Evolutionary conservation across 352 stramenopile genomes (phyloP), one percentile per base, ranked within the genome.

Genomic region (Pythium folliculosum): DNA sequence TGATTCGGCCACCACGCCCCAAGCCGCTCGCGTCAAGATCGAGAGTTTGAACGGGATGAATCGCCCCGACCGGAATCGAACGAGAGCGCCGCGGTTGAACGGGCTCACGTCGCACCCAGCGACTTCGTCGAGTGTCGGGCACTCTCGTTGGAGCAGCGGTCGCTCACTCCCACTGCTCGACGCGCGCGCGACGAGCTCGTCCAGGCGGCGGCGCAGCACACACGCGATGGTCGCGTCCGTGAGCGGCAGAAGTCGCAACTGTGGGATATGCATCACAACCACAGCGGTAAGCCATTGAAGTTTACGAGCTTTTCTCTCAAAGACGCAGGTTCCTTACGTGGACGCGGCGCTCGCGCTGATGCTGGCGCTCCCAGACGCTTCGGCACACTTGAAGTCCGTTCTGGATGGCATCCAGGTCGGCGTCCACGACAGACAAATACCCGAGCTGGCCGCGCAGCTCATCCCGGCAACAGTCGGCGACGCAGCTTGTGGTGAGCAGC

Each of bases 1-100:
- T 0, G 17, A 16, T 13, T 60, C 54, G 8, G 19, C 0, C 23
- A 60, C 16, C 12, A 60, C 54, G 40, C 54, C 50, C 54, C 54
- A 60, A 3, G 35, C 14, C 7, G 54, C 35, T 14, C 25, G 47
- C 13, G 35, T 16, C 37, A 60, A 60, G 37, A 60, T 23, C 21
- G 54, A 60, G 3, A 60, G 21, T 16, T 60, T 60, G 54, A 60
- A 60, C 13, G 54, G 54, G 14, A 50, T 60, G 12, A 40, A 38
- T 23, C 37, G 54, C 0, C 54, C 54, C 40, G 54, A 51, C 0
- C 54, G 54, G 23, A 60, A 60, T 3, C 54, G 54, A n/a, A 60
- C 5, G 14, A n/a, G 8, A 3, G 23, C 32, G 13, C 52, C 52
- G 7, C 14, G 38, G 14, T 6, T 6, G 6, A 19, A 17, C 14